These are phyloP conservation scores for Heritiera littoralis DNA, from an alignment of 345 rosid species.

Conservation along the genomic window DNA sequence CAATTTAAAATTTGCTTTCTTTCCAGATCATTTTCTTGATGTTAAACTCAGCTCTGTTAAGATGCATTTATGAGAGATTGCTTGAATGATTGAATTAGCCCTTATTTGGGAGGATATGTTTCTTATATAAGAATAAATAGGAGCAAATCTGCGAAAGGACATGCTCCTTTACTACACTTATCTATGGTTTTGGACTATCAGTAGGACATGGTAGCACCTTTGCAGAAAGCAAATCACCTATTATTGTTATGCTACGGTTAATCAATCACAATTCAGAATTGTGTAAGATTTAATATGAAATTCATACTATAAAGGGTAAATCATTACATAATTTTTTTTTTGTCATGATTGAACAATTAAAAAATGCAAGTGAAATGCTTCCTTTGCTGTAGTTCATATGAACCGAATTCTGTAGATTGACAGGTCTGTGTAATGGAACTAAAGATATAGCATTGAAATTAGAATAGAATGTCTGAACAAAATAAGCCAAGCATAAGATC, in stretches of 20 bases:
- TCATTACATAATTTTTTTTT: too few relatives aligned
- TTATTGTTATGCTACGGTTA: too few relatives aligned
- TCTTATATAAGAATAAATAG: neutral
- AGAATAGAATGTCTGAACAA: neutral
- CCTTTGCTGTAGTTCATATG: too few relatives aligned
- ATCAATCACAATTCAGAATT: too few relatives aligned
- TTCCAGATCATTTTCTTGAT: neutral
- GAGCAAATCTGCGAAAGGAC: neutral
- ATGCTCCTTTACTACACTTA: neutral
- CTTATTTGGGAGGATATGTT: neutral
- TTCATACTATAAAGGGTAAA: neutral
- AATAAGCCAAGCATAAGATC: neutral
- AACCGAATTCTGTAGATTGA: neutral
- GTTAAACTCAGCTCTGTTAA: neutral
- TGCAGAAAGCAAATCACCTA: too few relatives aligned
- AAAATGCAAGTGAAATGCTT: too few relatives aligned
- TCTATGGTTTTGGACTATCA: too few relatives aligned
- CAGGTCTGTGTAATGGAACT: neutral
- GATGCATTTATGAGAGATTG: neutral
- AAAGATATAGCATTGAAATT: neutral
- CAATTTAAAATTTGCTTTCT: neutral
- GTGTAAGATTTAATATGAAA: too few relatives aligned
- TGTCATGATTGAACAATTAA: too few relatives aligned
- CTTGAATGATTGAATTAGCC: neutral
- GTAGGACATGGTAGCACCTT: neutral